Base-by-base conservation (phyloP, 805 yeast genomes). In the Wickerhamiella galacta region DNA sequence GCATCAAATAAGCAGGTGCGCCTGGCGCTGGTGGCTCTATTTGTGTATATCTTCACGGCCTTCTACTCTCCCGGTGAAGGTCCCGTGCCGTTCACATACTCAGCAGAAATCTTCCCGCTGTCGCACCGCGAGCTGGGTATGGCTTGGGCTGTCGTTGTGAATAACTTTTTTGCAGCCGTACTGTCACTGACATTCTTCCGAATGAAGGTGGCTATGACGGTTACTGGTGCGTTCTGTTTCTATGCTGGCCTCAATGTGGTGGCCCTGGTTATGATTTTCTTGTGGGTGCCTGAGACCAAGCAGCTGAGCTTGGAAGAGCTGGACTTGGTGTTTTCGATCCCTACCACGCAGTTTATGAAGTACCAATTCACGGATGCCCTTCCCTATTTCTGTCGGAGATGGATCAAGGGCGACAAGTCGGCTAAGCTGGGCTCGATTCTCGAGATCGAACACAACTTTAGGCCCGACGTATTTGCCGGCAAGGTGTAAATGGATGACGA, bases 221-320 rank as follows among this genome's bases (percentile, higher is more conserved):
- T 82, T 2, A 80, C 75, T 42, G 93, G 94, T 53, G 92, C 92
- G 3, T 81, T 78, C 51, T 82, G 90, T 11, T 81, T 73, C 66
- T 81, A 79, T 48, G 93, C 90, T 1, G 93, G 75, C 10, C 76
- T 87, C 85, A 80, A 80, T 52, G 44, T 79, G 46, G 79, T 77
- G 4, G 63, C 79, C 34, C 72, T 77, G 66, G 61, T 75, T 51
- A 58, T 76, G 37, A 67, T 68, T 15, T 61, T 63, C 39, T 51
- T 54, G 28, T 55, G 55, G 52, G 52, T 60, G 17, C 77, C 83
- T 3, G 85, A 76, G 49, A 76, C 85, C 3, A 70, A 69, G 55
- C 71, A 70, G 20, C 64, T 72, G 40, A 73, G 85, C 0, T 64
- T 77, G 45, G 90, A 78, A 54, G 82, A 77, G 52, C 62, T 77